Evolutionary conservation across 129 eudicot species (phyloP).

Genomic region (Deinandra increscens): DNA sequence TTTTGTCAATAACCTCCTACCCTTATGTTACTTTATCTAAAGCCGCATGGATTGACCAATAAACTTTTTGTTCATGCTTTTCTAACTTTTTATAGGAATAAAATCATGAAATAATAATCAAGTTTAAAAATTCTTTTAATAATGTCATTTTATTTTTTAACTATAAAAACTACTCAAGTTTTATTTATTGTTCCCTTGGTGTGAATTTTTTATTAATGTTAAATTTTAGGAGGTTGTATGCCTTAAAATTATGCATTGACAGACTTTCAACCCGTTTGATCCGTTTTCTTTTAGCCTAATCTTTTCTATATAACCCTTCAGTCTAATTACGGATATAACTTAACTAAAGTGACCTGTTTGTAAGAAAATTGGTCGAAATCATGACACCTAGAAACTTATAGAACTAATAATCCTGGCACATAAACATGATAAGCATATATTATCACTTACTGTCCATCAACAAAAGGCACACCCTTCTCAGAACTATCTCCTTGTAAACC

Average conservation of each 20-base stretch:
- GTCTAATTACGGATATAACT: background rate
- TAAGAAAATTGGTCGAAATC: background rate
- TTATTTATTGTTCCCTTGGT: too few relatives aligned
- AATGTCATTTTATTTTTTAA: too few relatives aligned
- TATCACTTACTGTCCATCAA: conserved; percentile 19
- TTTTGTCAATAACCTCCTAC: conserved; percentile 6
- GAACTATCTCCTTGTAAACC: conserved; percentile 38
- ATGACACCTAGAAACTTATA: background rate
- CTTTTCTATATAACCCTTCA: background rate
- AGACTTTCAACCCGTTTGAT: background rate
- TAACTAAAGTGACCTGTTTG: background rate
- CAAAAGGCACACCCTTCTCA: conserved; percentile 26
- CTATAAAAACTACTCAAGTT: too few relatives aligned
- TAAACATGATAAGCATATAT: background rate
- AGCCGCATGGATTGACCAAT: background rate
- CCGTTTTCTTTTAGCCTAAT: background rate
- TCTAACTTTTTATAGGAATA: too few relatives aligned
- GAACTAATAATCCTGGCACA: background rate
- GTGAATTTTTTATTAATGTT: too few relatives aligned
- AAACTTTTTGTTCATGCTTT: background rate
- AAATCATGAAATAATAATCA: too few relatives aligned
- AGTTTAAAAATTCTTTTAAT: too few relatives aligned
- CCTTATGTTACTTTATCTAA: background rate
- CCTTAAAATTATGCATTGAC: background rate
- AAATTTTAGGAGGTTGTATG: conserved; percentile 3